phyloP scores from a whole-genome alignment of 1,139 yeast species.

The Hyphopichia buzzinii region DNA sequence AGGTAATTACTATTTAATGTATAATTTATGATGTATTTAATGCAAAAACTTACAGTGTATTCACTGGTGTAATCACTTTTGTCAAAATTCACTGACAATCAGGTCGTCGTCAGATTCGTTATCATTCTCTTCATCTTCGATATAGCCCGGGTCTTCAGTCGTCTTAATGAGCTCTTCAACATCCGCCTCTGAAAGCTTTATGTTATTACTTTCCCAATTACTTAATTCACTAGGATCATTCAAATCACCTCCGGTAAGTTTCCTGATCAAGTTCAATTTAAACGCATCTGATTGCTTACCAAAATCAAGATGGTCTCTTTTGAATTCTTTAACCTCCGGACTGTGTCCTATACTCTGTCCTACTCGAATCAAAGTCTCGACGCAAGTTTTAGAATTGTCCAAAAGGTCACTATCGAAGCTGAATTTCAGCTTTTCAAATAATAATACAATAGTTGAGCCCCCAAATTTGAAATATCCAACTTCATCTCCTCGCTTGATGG shows the following conservation, averaged over 20 bases:
- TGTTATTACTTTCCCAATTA: slow-evolving; percentile 38
- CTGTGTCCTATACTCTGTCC: slow-evolving; percentile 92
- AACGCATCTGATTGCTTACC: slow-evolving; percentile 47
- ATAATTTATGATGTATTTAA: too few species aligned
- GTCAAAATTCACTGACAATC: neutral
- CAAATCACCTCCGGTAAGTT: slow-evolving; percentile 57
- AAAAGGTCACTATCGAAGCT: slow-evolving; percentile 72
- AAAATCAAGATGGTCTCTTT: slow-evolving; percentile 47
- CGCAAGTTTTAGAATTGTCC: slow-evolving; percentile 61
- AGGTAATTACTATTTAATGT: too few species aligned
- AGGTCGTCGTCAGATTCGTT: slow-evolving; percentile 12
- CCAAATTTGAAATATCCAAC: slow-evolving; percentile 95
- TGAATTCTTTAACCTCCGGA: slow-evolving; percentile 46
- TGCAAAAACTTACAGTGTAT: neutral
- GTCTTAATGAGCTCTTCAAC: slow-evolving; percentile 8
- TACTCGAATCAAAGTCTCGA: slow-evolving; percentile 82
- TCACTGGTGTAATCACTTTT: neutral
- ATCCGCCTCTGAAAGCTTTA: slow-evolving; percentile 22
- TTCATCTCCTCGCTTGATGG: slow-evolving; percentile 70
- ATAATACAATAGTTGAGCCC: slow-evolving; percentile 77
- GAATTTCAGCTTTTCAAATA: slow-evolving; percentile 38
- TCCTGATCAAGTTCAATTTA: slow-evolving; percentile 55
- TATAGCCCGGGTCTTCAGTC: slow-evolving; percentile 2
- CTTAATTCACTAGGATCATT: slow-evolving; percentile 27
- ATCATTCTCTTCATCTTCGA: slow-evolving; percentile 8